These are phyloP conservation scores for Pseudogymnoascus sp. DNA, from an alignment of 2,329 filamentous ascomycete species.

Conservation along the genomic window DNA sequence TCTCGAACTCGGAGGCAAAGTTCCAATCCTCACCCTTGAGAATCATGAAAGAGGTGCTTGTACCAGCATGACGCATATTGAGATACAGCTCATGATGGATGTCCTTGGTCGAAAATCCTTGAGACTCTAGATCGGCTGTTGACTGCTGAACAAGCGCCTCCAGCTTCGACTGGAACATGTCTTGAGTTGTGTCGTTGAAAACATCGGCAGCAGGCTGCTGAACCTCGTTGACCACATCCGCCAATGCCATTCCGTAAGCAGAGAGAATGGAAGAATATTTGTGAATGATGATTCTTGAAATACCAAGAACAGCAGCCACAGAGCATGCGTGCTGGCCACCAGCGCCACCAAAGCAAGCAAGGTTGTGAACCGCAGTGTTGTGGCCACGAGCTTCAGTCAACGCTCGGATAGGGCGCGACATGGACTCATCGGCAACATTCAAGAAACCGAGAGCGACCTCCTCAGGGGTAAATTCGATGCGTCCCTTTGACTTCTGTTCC, in stretches of 20 bases:
- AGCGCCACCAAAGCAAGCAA: constrained; percentile 86
- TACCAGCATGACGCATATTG: constrained; percentile 83
- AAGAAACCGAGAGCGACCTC: constrained; percentile 53
- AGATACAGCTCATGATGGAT: constrained; percentile 86
- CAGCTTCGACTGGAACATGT: constrained; percentile 62
- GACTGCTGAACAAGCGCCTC: constrained; percentile 66
- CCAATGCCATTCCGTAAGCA: constrained; percentile 85
- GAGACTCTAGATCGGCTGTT: constrained; percentile 53
- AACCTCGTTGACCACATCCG: constrained; percentile 82
- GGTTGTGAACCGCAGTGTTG: constrained; percentile 74
- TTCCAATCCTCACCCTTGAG: constrained; percentile 65
- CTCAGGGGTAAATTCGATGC: constrained; percentile 60
- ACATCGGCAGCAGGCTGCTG: constrained; percentile 63
- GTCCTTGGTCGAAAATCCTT: constrained; percentile 65
- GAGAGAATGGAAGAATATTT: constrained; percentile 81
- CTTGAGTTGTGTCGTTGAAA: constrained; percentile 44
- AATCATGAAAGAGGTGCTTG: constrained; percentile 82
- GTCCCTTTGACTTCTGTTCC: constrained; percentile 47
- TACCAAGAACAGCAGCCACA: constrained; percentile 73
- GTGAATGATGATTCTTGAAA: constrained; percentile 78
- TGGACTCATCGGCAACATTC: constrained; percentile 84
- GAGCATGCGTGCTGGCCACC: constrained; percentile 85
- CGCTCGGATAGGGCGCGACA: constrained; percentile 81
- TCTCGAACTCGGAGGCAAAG: constrained; percentile 72
- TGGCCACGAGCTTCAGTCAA: constrained; percentile 87